Conservation (phyloP, 345 rosid genomes). For the Hypericum perforatum region DNA sequence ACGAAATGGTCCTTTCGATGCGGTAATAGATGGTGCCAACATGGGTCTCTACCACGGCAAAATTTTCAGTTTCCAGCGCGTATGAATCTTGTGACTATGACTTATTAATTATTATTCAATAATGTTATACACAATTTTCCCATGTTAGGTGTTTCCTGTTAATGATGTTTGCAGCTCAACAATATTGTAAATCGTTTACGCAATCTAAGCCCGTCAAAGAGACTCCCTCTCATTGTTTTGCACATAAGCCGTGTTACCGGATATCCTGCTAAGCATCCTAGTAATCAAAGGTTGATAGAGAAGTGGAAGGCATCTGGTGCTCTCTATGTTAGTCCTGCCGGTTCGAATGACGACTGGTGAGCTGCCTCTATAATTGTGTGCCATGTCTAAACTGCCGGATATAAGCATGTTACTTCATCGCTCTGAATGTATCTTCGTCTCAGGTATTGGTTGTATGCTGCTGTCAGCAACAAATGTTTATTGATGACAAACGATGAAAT, state of each 20-base stretch:
- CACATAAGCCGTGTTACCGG: constrained; percentile 43
- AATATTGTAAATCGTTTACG: constrained; percentile 47
- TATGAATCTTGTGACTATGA: constrained; percentile 10
- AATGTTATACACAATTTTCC: constrained; percentile 3
- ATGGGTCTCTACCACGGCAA: constrained; percentile 48
- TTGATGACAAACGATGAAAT: constrained; percentile 89
- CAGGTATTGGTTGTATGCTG: constrained; percentile 98
- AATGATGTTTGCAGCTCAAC: constrained; percentile 46
- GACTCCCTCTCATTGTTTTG: constrained; percentile 63
- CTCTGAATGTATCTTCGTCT: background rate
- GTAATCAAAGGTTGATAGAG: constrained; percentile 32
- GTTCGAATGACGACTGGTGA: constrained; percentile 76
- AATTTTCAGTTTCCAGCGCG: constrained; percentile 58
- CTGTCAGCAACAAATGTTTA: constrained; percentile 73
- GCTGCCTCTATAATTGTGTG: constrained; percentile 9
- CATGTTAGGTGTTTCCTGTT: constrained; percentile 5
- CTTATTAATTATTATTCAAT: background rate
- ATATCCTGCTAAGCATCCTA: constrained; percentile 34
- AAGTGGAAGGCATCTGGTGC: constrained; percentile 62
- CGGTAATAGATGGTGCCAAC: constrained; percentile 88
- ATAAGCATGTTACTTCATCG: no score
- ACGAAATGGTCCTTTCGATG: constrained; percentile 87
- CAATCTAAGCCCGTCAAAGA: constrained; percentile 45
- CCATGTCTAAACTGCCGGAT: no score
- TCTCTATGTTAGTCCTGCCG: constrained; percentile 55